Conservation (phyloP, 2,329 filamentous ascomycete species). For the Phyllosticta citriasiana region DNA sequence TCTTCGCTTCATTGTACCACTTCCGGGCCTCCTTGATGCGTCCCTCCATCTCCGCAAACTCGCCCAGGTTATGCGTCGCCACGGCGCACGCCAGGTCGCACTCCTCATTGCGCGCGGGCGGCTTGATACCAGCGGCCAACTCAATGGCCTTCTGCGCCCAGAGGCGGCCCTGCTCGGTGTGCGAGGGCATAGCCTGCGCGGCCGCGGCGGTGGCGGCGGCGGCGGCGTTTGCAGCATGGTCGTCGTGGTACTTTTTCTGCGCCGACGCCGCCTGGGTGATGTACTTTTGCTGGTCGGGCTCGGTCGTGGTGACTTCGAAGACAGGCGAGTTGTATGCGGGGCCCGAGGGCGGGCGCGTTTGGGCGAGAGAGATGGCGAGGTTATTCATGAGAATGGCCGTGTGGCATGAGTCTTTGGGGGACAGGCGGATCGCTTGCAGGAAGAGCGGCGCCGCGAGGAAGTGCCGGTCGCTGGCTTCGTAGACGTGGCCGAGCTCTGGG, state of each 20-base stretch:
- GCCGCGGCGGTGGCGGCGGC: slow-evolving; percentile 6
- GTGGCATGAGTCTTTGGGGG: slow-evolving; percentile 58
- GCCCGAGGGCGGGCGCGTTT: slow-evolving; percentile 36
- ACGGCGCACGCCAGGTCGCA: slow-evolving; percentile 78
- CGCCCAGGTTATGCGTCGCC: slow-evolving; percentile 76
- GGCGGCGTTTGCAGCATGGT: slow-evolving; percentile 14
- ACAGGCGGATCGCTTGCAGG: slow-evolving; percentile 69
- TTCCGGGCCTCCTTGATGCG: slow-evolving; percentile 54
- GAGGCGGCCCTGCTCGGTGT: slow-evolving; percentile 51
- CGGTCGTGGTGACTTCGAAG: slow-evolving; percentile 11
- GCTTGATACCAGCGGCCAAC: slow-evolving; percentile 54
- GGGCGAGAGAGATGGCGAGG: slow-evolving; percentile 61
- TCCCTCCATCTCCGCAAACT: slow-evolving; percentile 68
- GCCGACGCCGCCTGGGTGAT: background rate
- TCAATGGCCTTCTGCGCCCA: slow-evolving; percentile 73
- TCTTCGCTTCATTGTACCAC: slow-evolving; percentile 59
- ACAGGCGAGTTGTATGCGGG: slow-evolving; percentile 21
- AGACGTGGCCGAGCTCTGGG: slow-evolving; percentile 58
- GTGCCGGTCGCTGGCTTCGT: slow-evolving; percentile 62
- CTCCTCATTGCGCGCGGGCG: slow-evolving; percentile 60
- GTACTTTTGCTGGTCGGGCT: background rate
- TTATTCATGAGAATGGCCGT: slow-evolving; percentile 82
- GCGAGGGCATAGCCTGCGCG: slow-evolving; percentile 21
- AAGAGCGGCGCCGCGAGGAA: slow-evolving; percentile 79
- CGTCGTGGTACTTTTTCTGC: background rate